These are phyloP conservation scores for Haematococcus lacustris DNA, from an alignment of 139 green algal genomes.

Conservation along the genomic window DNA sequence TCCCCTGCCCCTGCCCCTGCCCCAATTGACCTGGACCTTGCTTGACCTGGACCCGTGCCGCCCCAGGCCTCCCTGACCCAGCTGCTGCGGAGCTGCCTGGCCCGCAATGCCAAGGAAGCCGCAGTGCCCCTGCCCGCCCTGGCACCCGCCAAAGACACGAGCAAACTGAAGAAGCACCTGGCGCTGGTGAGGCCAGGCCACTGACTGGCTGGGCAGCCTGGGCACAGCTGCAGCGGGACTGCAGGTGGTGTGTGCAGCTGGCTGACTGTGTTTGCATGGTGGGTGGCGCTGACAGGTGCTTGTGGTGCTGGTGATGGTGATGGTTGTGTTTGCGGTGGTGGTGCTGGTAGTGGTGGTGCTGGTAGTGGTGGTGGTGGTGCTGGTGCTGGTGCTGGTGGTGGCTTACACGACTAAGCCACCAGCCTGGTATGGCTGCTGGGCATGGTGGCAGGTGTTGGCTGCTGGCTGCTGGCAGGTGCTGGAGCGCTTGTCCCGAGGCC, in stretches of 20 bases:
- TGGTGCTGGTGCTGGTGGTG: too few relatives aligned
- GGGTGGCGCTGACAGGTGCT: neutral
- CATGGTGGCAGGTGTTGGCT: neutral
- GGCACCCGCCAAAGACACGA: conserved; percentile 34
- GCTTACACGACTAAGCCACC: too few relatives aligned
- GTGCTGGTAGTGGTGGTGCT: too few relatives aligned
- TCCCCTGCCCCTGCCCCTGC: neutral
- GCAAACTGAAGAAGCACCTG: conserved; percentile 52
- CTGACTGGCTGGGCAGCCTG: neutral
- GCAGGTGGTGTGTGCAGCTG: neutral
- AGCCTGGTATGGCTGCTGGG: neutral
- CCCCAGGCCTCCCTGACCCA: conserved; percentile 34
- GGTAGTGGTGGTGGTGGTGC: too few relatives aligned
- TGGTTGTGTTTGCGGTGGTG: too few relatives aligned
- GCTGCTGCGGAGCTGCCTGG: conserved; percentile 42
- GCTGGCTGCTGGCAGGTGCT: conserved; percentile 10
- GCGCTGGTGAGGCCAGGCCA: conserved; percentile 22
- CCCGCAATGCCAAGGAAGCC: conserved; percentile 42
- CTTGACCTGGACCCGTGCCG: too few relatives aligned
- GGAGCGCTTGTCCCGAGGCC: conserved; percentile 46
- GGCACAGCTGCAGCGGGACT: neutral
- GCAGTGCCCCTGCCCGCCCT: conserved; percentile 29
- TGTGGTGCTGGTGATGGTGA: neutral
- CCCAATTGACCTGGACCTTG: neutral
- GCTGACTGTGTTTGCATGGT: neutral